Percentiles rank a stretch among this genome's conserved stretches.
These are phyloP conservation scores for Lentinula novae-zelandiae DNA, from an alignment of 1,284 basidiomycete genomes.

Conservation along the genomic window DNA sequence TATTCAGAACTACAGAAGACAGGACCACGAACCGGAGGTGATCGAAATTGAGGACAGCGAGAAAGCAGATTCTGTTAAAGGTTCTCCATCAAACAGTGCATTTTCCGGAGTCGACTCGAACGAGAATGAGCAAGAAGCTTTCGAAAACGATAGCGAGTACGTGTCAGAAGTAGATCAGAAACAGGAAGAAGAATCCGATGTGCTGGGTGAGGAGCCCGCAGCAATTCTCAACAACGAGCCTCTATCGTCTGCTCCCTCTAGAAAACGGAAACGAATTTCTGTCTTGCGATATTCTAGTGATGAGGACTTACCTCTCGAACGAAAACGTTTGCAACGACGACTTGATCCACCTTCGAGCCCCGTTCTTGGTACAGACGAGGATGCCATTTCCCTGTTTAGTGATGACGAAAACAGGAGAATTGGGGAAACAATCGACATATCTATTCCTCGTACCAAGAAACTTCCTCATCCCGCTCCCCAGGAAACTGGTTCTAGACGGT, in stretches of 20 bases:
- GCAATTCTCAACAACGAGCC: background rate
- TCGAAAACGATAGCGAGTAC: background rate
- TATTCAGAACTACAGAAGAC: background rate
- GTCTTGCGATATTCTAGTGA: background rate
- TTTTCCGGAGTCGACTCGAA: background rate
- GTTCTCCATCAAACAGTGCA: too few species aligned
- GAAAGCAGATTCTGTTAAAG: background rate
- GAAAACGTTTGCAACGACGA: background rate
- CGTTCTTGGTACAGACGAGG: too few species aligned
- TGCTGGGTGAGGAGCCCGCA: background rate
- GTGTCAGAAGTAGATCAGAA: background rate
- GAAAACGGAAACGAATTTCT: background rate
- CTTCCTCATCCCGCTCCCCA: too few species aligned
- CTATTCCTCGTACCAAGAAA: too few species aligned
- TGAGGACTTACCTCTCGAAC: background rate
- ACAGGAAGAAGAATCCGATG: background rate
- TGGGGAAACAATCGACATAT: too few species aligned
- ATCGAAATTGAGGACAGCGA: background rate
- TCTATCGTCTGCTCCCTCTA: background rate
- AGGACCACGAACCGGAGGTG: background rate
- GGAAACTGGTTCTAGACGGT: too few species aligned
- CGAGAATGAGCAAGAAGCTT: background rate
- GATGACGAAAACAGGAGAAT: too few species aligned
- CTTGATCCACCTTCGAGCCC: too few species aligned
- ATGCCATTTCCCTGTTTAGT: too few species aligned